A percentile compares a stretch with the other conserved stretches of the same genome.
phyloP scores from a whole-genome alignment of 495 filamentous ascomycete genomes.

The Apiosordaria backusii region DNA sequence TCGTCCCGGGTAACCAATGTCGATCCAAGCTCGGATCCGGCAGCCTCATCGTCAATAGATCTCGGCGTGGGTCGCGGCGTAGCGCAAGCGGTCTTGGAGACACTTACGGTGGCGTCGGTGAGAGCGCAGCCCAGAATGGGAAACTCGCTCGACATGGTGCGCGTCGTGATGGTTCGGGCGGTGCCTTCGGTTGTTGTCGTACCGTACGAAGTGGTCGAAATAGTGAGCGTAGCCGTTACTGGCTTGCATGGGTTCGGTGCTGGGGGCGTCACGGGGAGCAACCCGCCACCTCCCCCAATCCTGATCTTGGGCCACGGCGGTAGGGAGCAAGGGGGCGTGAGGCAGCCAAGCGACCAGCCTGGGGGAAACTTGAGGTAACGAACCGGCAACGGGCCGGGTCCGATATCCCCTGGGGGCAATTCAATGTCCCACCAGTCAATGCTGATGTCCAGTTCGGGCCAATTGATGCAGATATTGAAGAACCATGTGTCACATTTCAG shows the following conservation, averaged over 20 bases:
- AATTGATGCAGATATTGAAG: slow-evolving; percentile 8
- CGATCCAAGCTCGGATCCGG: too few species aligned
- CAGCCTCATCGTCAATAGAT: too few species aligned
- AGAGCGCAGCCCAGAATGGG: slow-evolving; percentile 5
- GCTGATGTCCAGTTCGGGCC: slow-evolving; percentile 3
- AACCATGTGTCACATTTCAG: slow-evolving; percentile 6
- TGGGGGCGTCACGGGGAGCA: neutral
- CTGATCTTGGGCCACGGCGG: slow-evolving; percentile 7
- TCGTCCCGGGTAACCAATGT: too few species aligned
- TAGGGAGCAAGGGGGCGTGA: neutral
- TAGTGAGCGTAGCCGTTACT: too few species aligned
- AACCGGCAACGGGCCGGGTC: too few species aligned
- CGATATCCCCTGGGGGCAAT: too few species aligned
- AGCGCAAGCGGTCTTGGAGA: neutral
- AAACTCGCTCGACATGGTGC: slow-evolving; percentile 7
- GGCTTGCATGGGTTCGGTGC: too few species aligned
- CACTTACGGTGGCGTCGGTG: neutral
- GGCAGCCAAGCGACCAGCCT: neutral
- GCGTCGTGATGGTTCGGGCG: neutral
- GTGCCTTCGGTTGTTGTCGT: slow-evolving; percentile 4
- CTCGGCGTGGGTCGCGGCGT: too few species aligned
- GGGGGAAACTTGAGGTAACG: neutral
- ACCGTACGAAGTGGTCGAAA: neutral
- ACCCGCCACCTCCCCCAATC: neutral
- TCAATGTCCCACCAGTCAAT: neutral